A percentile compares a stretch with the other conserved stretches of the same genome.
Conservation (phyloP, 805 yeast species). For the Saccharomycopsis babjevae region DNA sequence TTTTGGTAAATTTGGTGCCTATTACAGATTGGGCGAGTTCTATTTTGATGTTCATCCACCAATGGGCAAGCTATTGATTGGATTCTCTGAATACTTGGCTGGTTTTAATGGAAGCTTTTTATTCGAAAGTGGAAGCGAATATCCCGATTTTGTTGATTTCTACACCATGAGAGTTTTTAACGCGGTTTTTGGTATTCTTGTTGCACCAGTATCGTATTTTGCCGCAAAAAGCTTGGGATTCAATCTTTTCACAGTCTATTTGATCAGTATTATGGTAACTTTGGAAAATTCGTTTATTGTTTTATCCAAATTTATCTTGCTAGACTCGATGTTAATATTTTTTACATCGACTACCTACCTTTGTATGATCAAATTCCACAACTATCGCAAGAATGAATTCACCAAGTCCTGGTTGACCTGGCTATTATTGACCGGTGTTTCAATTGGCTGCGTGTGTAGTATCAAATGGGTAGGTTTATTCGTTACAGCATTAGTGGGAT, state of each 20-base stretch:
- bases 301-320: conserved; percentile 60
- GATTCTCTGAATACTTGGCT: conserved; percentile 70
- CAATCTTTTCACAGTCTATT: conserved; percentile 41
- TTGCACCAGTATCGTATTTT: conserved; percentile 63
- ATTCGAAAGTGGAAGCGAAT: conserved; percentile 55
- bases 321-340: conserved; percentile 68
- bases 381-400: conserved; percentile 30
- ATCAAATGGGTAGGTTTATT: conserved; percentile 82
- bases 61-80: conserved; percentile 71
- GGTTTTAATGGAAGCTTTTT: conserved; percentile 65
- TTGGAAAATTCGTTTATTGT: conserved; percentile 63
- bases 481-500: conserved; percentile 49
- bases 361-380: conserved; percentile 47
- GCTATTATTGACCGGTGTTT: conserved; percentile 52
- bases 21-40: conserved; percentile 67
- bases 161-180: conserved; percentile 63
- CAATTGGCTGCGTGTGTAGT: conserved; percentile 75
- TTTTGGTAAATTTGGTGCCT: conserved; percentile 79
- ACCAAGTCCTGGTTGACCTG: conserved; percentile 37
- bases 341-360: conserved; percentile 64
- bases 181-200: conserved; percentile 53
- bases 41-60: conserved; percentile 88
- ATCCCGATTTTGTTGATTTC: conserved; percentile 53
- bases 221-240: conserved; percentile 54
- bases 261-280: conserved; percentile 52